These are phyloP conservation scores for Venturia asperata DNA, from an alignment of 2,329 filamentous ascomycete genomes.

Conservation along the genomic window DNA sequence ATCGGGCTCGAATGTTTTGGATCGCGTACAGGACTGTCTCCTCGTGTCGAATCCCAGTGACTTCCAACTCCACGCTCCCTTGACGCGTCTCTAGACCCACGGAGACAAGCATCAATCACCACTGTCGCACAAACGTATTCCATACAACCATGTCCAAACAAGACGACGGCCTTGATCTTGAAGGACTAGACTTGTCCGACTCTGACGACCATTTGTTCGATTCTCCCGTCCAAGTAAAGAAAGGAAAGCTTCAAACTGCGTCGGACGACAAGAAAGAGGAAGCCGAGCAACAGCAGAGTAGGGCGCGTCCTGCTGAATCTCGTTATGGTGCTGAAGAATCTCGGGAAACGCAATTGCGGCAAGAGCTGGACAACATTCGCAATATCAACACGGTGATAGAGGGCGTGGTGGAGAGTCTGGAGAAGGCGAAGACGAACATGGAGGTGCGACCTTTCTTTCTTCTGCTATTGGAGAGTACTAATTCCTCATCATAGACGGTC, in stretches of 20 bases:
- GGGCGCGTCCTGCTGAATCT: conserved; percentile 31
- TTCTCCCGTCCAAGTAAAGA: conserved; percentile 12
- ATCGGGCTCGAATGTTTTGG: background rate
- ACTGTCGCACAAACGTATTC: background rate
- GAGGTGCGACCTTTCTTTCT: conserved; percentile 22
- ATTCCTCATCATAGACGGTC: conserved; percentile 56
- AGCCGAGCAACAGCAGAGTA: conserved; percentile 2
- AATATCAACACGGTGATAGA: conserved; percentile 87
- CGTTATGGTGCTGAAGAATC: conserved; percentile 58
- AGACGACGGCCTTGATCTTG: conserved; percentile 17
- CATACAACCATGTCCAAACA: conserved; percentile 13
- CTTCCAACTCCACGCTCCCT: background rate
- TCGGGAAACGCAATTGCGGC: conserved; percentile 65
- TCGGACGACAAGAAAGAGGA: conserved; percentile 9
- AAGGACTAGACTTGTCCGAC: conserved; percentile 14
- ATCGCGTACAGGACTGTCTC: background rate
- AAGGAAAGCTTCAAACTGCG: background rate
- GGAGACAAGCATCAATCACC: background rate
- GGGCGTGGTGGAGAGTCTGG: conserved; percentile 62
- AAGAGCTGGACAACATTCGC: conserved; percentile 74
- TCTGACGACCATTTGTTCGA: conserved; percentile 18
- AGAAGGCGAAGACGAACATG: conserved; percentile 71
- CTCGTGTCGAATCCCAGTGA: background rate
- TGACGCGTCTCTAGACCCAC: background rate
- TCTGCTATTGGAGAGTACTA: background rate